Conservation (phyloP, 352 stramenopile genomes). For the Phytophthora chlamydospora region DNA sequence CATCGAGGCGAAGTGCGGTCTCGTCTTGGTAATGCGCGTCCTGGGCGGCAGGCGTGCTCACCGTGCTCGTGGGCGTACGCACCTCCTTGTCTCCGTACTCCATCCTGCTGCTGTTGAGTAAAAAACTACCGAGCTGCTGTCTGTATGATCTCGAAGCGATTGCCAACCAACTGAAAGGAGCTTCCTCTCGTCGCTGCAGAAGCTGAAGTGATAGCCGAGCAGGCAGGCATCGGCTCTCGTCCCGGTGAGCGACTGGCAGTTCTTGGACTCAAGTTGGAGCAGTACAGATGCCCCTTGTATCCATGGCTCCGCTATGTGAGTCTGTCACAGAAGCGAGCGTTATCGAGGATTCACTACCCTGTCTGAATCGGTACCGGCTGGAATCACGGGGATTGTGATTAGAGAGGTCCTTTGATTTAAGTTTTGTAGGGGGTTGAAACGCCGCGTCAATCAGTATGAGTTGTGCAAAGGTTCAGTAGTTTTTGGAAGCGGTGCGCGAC, state of each 20-base stretch:
- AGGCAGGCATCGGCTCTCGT: not conserved
- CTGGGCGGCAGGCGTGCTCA: constrained; percentile 22
- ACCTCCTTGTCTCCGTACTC: constrained; percentile 36
- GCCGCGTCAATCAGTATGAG: not conserved
- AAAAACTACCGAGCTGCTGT: not conserved
- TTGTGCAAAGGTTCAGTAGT: constrained; percentile 7
- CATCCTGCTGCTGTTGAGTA: constrained; percentile 12
- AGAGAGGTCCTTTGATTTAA: not conserved
- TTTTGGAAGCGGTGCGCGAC: too few species aligned
- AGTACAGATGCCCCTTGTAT: constrained; percentile 19
- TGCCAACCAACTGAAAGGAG: not conserved
- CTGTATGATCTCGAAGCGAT: too few species aligned
- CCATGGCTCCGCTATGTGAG: constrained; percentile 16
- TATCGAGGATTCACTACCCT: constrained; percentile 16
- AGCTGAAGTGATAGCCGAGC: constrained; percentile 16
- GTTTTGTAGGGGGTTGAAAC: not conserved
- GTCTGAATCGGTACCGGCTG: too few species aligned
- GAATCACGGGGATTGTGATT: not conserved
- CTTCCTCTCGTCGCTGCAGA: constrained; percentile 12
- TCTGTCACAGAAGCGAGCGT: constrained; percentile 17
- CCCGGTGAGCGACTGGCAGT: not conserved
- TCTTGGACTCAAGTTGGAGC: not conserved
- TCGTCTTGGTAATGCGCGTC: constrained; percentile 28
- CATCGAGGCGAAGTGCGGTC: constrained; percentile 19
- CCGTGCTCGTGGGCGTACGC: constrained; percentile 25